Evolutionary conservation across 1,284 basidiomycete species (phyloP).

Genomic region (Naganishia liquefaciens): DNA sequence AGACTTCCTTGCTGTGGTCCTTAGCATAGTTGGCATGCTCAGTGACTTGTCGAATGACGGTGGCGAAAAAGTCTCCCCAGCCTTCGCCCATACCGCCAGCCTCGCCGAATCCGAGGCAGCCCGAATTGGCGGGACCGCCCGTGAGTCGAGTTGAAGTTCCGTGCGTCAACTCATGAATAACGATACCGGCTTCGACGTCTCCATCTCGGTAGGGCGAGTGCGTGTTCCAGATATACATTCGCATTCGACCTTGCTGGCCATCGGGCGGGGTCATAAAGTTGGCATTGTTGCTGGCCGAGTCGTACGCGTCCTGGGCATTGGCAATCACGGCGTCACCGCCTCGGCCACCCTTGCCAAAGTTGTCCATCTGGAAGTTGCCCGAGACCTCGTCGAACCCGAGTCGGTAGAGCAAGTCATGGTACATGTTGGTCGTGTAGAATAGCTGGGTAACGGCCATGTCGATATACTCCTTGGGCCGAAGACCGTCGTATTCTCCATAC

Average conservation of each 20-base stretch:
- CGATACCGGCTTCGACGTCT: conserved; percentile 90
- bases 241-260: conserved; percentile 78
- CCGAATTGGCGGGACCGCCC: conserved; percentile 88
- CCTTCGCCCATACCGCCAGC: conserved; percentile 93
- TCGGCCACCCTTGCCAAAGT: conserved; percentile 83
- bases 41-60: conserved; percentile 72
- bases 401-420: conserved; percentile 58
- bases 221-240: conserved; percentile 97
- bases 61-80: conserved; percentile 73
- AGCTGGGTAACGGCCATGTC: conserved; percentile 83
- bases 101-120: conserved; percentile 93
- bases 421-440: conserved; percentile 88
- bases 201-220: conserved; percentile 82
- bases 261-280: conserved; percentile 61
- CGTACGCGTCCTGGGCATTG: conserved; percentile 82
- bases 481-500: conserved; percentile 60
- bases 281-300: conserved; percentile 82
- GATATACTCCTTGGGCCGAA: conserved; percentile 67
- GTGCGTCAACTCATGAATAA: conserved; percentile 82
- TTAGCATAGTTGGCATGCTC: conserved; percentile 43
- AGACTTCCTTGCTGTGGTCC: conserved; percentile 53
- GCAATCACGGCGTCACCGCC: conserved; percentile 89
- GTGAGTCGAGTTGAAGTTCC: conserved; percentile 91
- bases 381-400: conserved; percentile 88
- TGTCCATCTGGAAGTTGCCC: conserved; percentile 97